Evolutionary conservation across 2,329 filamentous ascomycete genomes (phyloP), one percentile per base, ranked within the genome.

Genomic region (Neurospora sp.): DNA sequence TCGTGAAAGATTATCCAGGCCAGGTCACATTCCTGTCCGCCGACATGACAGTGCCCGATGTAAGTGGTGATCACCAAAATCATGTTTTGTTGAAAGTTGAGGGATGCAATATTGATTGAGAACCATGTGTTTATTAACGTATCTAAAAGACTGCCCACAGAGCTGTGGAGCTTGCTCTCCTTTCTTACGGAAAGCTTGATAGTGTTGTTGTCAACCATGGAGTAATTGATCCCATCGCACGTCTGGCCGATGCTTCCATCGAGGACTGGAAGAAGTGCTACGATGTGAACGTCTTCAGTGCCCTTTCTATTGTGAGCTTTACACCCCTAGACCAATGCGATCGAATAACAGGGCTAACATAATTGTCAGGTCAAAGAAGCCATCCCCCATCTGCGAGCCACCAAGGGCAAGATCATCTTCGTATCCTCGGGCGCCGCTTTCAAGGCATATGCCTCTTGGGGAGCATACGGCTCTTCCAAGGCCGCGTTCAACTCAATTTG

Each of bases 141-240:
- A 23, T 23, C 39, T 41, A 8, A 28, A 71, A 87, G 85, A 79
- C 91, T 37, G 86, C 88, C 4, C 79, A 84, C 1, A 86, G 86
- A 76, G 86, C 91, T 4, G 87, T 92, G 4, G 83, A 89, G 3
- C 80, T 89, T 0, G 91, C 93, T 0, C 77, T 91, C 11, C 81
- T 86, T 37, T 82, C 86, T 0, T 98, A 92, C 78, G 90, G 89
- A 10, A 84, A 83, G 67, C 81, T 99, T 4, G 93, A 99, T 77
- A 91, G 89, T 1, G 78, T 99, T 65, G 88, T 99, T 12, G 82
- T 98, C 72, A 98, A 98, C 79, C 96, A 99, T 78, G 94, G 93
- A 23, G 84, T 89, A 0, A 81, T 99, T 65, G 86, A 88, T n/a
- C 91, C 93, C 1, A 89, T 96, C 57, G 88, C 87, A 67, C 88